phyloP scores from a whole-genome alignment of 2,329 filamentous ascomycete species.

The Diaporthe vaccinii region DNA sequence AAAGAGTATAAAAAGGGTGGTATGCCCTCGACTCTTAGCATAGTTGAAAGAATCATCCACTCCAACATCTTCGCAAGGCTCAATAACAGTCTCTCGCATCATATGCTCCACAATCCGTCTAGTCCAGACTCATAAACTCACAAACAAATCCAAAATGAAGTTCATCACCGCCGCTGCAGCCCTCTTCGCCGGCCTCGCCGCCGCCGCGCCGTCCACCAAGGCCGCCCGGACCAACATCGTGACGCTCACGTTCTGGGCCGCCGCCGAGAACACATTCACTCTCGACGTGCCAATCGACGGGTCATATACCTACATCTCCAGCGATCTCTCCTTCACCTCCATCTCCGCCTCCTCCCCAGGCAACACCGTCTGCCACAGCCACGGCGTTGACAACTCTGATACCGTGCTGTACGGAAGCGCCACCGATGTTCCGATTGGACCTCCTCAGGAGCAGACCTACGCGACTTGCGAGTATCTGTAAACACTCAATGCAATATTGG shows the following conservation, averaged over 20 bases:
- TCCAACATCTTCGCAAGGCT: slow-evolving; percentile 10
- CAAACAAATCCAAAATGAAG: slow-evolving; percentile 35
- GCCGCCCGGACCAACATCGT: slow-evolving; percentile 33
- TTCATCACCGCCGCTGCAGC: slow-evolving; percentile 36
- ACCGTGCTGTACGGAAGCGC: slow-evolving; percentile 36
- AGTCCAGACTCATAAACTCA: neutral
- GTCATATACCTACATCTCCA: slow-evolving; percentile 19
- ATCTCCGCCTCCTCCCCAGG: slow-evolving; percentile 35
- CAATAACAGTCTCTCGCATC: neutral
- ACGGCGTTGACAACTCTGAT: slow-evolving; percentile 39
- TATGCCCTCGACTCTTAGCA: neutral
- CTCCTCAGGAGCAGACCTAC: slow-evolving; percentile 40
- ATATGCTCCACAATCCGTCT: neutral
- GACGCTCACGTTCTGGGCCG: slow-evolving; percentile 40
- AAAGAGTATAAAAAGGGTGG: slow-evolving; percentile 28
- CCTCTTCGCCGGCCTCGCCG: slow-evolving; percentile 41
- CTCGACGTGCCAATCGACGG: slow-evolving; percentile 39
- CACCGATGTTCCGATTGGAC: slow-evolving; percentile 39
- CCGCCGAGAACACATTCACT: slow-evolving; percentile 39
- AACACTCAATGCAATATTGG: neutral
- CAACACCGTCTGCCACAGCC: slow-evolving; percentile 38
- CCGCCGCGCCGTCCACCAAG: slow-evolving; percentile 36
- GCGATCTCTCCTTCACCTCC: slow-evolving; percentile 40
- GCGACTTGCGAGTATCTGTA: slow-evolving; percentile 32
- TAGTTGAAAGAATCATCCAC: slow-evolving; percentile 9